These are phyloP conservation scores for Botrytis aclada DNA, from an alignment of 2,329 filamentous ascomycete genomes.

Conservation along the genomic window DNA sequence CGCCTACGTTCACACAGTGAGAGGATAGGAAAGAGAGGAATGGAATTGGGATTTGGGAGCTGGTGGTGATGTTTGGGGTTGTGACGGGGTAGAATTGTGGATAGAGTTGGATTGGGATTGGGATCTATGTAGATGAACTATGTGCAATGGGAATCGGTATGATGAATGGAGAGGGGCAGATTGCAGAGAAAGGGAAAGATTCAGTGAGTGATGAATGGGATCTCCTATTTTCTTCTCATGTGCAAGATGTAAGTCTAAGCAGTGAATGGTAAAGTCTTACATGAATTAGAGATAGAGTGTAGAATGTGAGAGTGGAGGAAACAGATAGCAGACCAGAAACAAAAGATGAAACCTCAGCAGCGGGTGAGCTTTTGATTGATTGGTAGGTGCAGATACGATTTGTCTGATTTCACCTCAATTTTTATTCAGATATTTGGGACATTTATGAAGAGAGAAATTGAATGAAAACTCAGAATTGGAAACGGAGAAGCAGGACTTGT, in stretches of 20 bases:
- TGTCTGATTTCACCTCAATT: not conserved
- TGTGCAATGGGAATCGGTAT: not conserved
- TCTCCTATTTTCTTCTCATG: not conserved
- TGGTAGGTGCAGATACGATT: not conserved
- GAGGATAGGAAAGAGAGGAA: not conserved
- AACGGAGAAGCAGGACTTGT: too few relatives aligned
- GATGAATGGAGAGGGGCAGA: accelerated
- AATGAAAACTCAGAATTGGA: not conserved
- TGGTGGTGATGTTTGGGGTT: not conserved
- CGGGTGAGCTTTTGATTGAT: not conserved
- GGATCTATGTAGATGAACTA: not conserved
- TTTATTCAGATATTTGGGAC: not conserved
- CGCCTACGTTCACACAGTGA: too few relatives aligned
- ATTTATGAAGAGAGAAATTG: not conserved
- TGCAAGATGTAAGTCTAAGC: not conserved
- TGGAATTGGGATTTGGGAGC: not conserved
- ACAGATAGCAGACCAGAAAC: not conserved
- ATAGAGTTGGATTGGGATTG: not conserved
- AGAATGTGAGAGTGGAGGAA: not conserved
- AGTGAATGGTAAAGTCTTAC: not conserved
- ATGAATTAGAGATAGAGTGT: not conserved
- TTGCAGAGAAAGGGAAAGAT: not conserved
- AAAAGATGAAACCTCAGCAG: not conserved
- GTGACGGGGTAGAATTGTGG: not conserved
- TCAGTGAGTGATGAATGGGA: not conserved